Conservation (phyloP, 2,329 filamentous ascomycete species). For the Beauveria sp. region DNA sequence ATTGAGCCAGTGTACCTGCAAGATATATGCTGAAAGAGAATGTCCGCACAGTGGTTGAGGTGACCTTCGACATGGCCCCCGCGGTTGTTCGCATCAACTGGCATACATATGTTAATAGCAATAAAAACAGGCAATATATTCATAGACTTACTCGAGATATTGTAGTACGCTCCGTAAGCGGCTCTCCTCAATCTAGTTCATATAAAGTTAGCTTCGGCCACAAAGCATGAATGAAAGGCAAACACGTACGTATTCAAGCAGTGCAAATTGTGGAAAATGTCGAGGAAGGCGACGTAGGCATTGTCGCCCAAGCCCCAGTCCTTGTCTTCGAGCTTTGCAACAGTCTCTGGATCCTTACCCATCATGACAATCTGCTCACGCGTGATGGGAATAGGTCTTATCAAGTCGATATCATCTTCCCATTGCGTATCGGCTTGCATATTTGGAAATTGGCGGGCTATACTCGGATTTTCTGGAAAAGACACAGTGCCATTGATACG, state of each 20-base stretch:
- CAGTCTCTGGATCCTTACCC: neutral
- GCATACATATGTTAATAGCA: neutral
- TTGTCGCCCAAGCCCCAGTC: neutral
- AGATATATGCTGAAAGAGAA: constrained; percentile 2
- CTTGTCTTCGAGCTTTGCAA: constrained; percentile 1
- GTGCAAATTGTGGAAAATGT: constrained; percentile 2
- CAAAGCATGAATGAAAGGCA: neutral
- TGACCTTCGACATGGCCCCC: neutral
- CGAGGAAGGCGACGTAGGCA: neutral
- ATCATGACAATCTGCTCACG: neutral
- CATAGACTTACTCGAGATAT: neutral
- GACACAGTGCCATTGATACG: neutral
- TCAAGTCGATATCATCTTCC: constrained; percentile 2
- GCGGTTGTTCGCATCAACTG: neutral
- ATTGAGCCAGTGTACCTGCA: neutral
- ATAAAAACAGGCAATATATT: neutral
- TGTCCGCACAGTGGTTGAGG: neutral
- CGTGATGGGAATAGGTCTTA: neutral
- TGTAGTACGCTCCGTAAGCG: neutral
- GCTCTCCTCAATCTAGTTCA: neutral
- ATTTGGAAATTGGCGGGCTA: neutral
- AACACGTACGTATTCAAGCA: neutral
- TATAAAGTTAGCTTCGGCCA: neutral
- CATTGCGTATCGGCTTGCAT: neutral
- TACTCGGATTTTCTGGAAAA: neutral